Evolutionary conservation across 2,329 filamentous ascomycete genomes (phyloP).

Genomic region (Alternaria arbusti): DNA sequence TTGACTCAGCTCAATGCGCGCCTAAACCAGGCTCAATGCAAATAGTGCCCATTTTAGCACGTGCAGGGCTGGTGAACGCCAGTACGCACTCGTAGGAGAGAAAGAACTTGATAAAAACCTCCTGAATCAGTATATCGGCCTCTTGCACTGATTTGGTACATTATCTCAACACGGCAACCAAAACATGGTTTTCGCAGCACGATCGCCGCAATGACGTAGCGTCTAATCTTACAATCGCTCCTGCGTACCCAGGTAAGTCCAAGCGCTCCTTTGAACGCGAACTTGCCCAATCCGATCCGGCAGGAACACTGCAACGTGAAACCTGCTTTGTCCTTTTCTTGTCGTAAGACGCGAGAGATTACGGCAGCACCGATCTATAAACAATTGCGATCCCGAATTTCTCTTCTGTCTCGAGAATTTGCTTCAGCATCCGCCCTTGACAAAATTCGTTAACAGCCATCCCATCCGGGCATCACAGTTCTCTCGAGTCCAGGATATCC

Average conservation of each 20-base stretch:
- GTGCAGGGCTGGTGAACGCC: not conserved
- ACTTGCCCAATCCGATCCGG: constrained; percentile 8
- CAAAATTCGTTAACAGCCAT: too few species aligned
- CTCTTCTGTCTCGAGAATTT: not conserved
- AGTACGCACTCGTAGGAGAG: not conserved
- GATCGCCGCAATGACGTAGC: constrained; percentile 21
- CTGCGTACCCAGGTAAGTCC: not conserved
- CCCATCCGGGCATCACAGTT: too few species aligned
- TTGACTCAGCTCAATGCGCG: not conserved
- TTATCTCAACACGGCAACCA: not conserved
- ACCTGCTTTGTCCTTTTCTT: constrained; percentile 10
- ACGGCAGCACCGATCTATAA: not conserved
- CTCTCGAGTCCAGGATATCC: not conserved
- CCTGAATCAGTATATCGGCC: not conserved
- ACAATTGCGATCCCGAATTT: not conserved
- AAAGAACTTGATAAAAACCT: not conserved
- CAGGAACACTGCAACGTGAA: constrained; percentile 1
- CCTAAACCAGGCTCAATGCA: not conserved
- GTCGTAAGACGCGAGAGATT: constrained; percentile 2
- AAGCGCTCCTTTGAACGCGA: constrained; percentile 6
- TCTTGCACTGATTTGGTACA: not conserved
- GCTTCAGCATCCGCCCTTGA: not conserved
- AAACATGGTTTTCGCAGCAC: not conserved
- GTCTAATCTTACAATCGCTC: constrained; percentile 1
- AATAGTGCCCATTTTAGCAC: not conserved